A percentile compares a stretch with the other conserved stretches of the same genome.
Evolutionary conservation across 2,329 filamentous ascomycete genomes (phyloP).

Genomic region (Alternaria sp.): DNA sequence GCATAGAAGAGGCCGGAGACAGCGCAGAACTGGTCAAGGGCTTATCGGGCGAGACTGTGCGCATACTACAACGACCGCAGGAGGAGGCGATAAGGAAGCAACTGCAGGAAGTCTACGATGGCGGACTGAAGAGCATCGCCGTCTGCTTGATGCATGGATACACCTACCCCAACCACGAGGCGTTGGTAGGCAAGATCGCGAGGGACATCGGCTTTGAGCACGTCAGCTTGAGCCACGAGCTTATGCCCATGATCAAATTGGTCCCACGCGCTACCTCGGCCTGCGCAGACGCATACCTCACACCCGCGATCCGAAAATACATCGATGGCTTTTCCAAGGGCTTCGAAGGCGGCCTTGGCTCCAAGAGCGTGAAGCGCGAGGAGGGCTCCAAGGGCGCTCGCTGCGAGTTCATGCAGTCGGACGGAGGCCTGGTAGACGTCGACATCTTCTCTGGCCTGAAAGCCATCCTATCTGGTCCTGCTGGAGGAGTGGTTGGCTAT

Average conservation of each 20-base stretch:
- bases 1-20: constrained; percentile 53
- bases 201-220: constrained; percentile 82
- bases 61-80: constrained; percentile 69
- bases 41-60: constrained; percentile 75
- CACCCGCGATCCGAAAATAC: constrained; percentile 79
- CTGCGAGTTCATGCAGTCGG: constrained; percentile 95
- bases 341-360: constrained; percentile 81
- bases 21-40: constrained; percentile 70
- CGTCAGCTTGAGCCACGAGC: constrained; percentile 78
- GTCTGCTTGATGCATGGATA: constrained; percentile 94
- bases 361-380: constrained; percentile 72
- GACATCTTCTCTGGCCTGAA: constrained; percentile 83
- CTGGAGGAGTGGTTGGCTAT: constrained; percentile 93
- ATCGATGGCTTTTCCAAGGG: constrained; percentile 78
- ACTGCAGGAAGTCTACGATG: constrained; percentile 70
- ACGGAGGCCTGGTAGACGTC: constrained; percentile 74
- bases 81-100: constrained; percentile 64
- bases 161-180: constrained; percentile 87
- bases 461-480: constrained; percentile 86
- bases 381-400: constrained; percentile 71
- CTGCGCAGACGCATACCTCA: constrained; percentile 80
- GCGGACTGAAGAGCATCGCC: constrained; percentile 79
- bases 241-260: constrained; percentile 90
- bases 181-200: constrained; percentile 76
- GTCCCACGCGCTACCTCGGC: constrained; percentile 77